Evolutionary conservation across 2,329 filamentous ascomycete species (phyloP).

Genomic region (Atkinsonella texensis): DNA sequence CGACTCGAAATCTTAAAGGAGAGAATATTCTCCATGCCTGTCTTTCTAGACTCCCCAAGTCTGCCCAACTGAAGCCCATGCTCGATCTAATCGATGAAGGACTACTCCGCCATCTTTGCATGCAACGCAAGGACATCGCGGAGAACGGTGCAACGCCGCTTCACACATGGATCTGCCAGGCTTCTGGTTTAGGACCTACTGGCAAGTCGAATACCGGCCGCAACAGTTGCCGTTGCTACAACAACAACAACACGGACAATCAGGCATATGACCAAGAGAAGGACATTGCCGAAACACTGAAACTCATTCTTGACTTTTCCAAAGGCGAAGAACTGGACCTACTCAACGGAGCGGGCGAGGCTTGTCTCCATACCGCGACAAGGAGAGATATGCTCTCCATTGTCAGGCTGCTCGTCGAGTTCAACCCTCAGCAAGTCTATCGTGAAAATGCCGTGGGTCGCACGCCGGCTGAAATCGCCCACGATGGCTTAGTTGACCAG

Average conservation of each 20-base stretch:
- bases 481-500: slow-evolving; percentile 37
- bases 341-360: slow-evolving; percentile 54
- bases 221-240: slow-evolving; percentile 5
- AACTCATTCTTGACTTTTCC: slow-evolving; percentile 41
- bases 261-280: slow-evolving; percentile 14
- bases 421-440: slow-evolving; percentile 46
- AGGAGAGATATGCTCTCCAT: slow-evolving; percentile 23
- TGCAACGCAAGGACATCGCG: slow-evolving; percentile 40
- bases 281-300: slow-evolving; percentile 29
- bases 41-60: slow-evolving; percentile 19
- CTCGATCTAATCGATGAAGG: slow-evolving; percentile 46
- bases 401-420: slow-evolving; percentile 36
- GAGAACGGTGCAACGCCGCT: slow-evolving; percentile 51
- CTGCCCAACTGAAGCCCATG: slow-evolving; percentile 30
- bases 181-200: slow-evolving; percentile 10
- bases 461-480: slow-evolving; percentile 57
- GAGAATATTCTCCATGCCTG: slow-evolving; percentile 60
- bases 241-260: slow-evolving; percentile 1
- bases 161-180: slow-evolving; percentile 40
- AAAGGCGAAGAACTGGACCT: slow-evolving; percentile 42
- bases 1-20: slow-evolving; percentile 44
- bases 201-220: slow-evolving; percentile 7
- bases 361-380: slow-evolving; percentile 48
- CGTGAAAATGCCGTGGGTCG: slow-evolving; percentile 67
- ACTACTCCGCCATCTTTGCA: slow-evolving; percentile 44